Conservation (phyloP, 192 early-diverging fungal genomes). For the Spinellus fusiger region DNA sequence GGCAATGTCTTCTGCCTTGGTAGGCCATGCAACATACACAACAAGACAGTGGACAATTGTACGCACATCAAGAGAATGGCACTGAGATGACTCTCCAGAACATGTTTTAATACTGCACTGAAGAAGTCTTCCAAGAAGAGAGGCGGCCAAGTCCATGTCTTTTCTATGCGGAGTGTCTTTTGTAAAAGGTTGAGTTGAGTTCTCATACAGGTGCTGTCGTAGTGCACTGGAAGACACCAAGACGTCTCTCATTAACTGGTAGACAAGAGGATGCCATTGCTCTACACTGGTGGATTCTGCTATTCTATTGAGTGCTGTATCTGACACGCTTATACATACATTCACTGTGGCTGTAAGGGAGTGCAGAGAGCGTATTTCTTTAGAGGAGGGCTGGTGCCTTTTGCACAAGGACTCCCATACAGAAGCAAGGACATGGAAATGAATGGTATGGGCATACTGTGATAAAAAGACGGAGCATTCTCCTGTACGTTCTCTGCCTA, state of each 20-base stretch:
- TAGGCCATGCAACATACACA: not conserved
- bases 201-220: not conserved
- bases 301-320: not conserved
- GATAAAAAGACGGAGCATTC: not conserved
- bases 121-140: not conserved
- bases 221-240: not conserved
- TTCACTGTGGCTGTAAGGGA: not conserved
- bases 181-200: too few species aligned
- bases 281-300: not conserved
- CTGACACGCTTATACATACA: not conserved
- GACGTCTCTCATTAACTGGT: not conserved
- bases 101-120: not conserved
- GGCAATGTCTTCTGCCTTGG: not conserved
- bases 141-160: not conserved
- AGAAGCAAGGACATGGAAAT: not conserved
- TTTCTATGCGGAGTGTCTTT: too few species aligned
- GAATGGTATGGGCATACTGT: not conserved
- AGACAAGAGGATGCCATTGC: not conserved
- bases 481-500: not conserved
- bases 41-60: not conserved
- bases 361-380: not conserved
- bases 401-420: not conserved
- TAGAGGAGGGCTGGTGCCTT: not conserved
- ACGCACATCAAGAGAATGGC: not conserved
- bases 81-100: not conserved